Percentiles rank a stretch among this genome's conserved stretches.
These are phyloP conservation scores for Eucalyptus sp. DNA, from an alignment of 345 rosid species.

Conservation along the genomic window DNA sequence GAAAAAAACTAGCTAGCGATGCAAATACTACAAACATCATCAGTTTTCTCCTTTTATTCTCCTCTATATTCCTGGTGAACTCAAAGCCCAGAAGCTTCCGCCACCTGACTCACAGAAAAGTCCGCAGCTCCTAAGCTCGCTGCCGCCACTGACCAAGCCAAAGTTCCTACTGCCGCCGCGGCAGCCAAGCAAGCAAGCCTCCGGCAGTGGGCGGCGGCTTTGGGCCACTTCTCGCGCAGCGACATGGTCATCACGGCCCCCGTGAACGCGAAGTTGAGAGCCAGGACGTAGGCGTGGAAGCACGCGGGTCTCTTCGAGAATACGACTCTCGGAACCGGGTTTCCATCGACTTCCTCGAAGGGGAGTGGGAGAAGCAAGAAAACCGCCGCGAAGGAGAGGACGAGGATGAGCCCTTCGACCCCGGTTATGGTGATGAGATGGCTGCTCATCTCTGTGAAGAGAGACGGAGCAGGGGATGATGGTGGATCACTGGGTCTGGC, in stretches of 20 bases:
- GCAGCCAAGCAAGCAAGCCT: background rate
- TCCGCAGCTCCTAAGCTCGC: background rate
- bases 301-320: background rate
- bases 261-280: background rate
- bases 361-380: background rate
- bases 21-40: background rate
- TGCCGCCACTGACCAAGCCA: background rate
- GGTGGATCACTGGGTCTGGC: background rate
- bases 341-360: background rate
- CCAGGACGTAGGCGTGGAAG: background rate
- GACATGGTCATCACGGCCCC: background rate
- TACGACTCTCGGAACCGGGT: background rate
- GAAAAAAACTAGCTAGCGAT: background rate
- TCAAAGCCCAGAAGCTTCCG: background rate
- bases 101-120: background rate
- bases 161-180: background rate
- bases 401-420: background rate
- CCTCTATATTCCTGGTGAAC: background rate
- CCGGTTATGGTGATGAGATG: background rate
- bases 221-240: background rate
- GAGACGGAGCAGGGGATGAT: background rate
- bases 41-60: background rate
- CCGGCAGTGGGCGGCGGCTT: background rate
- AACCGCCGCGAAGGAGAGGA: background rate
- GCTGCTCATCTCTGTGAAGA: background rate